Conservation (phyloP, 139 green algal species). For the Chlamydomonas schloesseri region DNA sequence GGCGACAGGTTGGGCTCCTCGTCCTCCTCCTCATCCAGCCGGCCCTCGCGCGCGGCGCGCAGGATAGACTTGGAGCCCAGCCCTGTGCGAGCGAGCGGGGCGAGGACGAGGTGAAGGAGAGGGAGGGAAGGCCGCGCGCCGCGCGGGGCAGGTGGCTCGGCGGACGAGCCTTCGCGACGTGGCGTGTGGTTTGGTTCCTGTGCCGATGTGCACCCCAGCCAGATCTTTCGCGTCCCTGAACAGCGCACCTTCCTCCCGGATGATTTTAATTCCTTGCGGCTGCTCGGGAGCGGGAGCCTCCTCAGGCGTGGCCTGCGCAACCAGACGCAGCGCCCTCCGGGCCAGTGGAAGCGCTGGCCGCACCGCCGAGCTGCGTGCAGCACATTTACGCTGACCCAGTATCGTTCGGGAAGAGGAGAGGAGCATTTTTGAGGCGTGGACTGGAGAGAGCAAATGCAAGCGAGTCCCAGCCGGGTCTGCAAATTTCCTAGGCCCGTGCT, state of each 20-base stretch:
- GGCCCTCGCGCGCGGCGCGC: background rate
- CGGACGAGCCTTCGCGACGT: background rate
- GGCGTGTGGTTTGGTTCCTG: background rate
- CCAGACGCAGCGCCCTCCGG: background rate
- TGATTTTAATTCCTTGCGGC: background rate
- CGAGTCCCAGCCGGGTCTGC: too few relatives aligned
- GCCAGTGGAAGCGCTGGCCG: too few relatives aligned
- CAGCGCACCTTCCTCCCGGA: conserved; percentile 6
- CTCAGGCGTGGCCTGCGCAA: too few relatives aligned
- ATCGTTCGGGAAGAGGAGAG: background rate
- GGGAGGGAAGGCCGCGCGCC: background rate
- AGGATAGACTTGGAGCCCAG: background rate
- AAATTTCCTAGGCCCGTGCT: too few relatives aligned
- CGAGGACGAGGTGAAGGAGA: background rate
- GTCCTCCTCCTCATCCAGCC: background rate
- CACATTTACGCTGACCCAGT: background rate
- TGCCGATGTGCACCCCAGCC: background rate
- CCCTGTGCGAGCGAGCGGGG: background rate
- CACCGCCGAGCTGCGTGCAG: too few relatives aligned
- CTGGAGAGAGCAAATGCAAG: too few relatives aligned
- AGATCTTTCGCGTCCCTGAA: too few relatives aligned
- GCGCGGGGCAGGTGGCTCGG: too few relatives aligned
- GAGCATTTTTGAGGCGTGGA: background rate
- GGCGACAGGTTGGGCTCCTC: conserved; percentile 26
- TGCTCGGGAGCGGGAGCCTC: too few relatives aligned